Evolutionary conservation across 768 basidiomycete species (phyloP).

Genomic region (Boletellus emodensis): DNA sequence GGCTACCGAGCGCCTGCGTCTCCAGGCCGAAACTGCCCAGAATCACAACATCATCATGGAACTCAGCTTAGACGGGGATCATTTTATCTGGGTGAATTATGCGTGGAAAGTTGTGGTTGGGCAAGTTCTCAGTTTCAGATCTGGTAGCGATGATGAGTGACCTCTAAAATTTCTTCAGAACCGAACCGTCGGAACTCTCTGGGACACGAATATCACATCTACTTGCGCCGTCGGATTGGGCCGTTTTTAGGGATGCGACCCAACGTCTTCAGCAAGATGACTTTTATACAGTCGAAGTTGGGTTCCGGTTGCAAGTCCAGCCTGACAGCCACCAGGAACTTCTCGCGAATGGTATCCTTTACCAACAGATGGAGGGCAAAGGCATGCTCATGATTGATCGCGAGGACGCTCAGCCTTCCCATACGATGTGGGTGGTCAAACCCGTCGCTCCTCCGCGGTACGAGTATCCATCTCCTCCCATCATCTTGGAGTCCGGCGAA

Average conservation of each 20-base stretch:
- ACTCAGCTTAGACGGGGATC: constrained; percentile 88
- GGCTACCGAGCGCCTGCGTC: constrained; percentile 80
- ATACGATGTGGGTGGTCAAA: constrained; percentile 98
- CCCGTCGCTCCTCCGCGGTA: constrained; percentile 70
- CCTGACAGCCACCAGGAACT: constrained; percentile 55
- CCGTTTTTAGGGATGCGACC: constrained; percentile 84
- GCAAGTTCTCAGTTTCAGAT: constrained; percentile 42
- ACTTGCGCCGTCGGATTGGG: constrained; percentile 73
- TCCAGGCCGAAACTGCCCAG: constrained; percentile 93
- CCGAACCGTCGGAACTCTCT: constrained; percentile 74
- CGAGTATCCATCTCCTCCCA: constrained; percentile 60
- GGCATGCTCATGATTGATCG: constrained; percentile 98
- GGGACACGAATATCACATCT: constrained; percentile 79
- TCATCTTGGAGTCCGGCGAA: constrained; percentile 49
- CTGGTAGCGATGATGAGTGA: constrained; percentile 5
- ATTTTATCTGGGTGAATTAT: constrained; percentile 94
- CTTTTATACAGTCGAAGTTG: constrained; percentile 89
- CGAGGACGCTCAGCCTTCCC: constrained; percentile 79
- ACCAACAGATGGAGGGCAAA: constrained; percentile 92
- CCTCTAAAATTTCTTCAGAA: constrained; percentile 41
- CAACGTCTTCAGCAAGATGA: constrained; percentile 84
- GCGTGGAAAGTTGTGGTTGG: constrained; percentile 92
- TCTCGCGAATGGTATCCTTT: constrained; percentile 46
- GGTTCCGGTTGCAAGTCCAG: constrained; percentile 80
- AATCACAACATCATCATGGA: constrained; percentile 96